Evolutionary conservation across 2,329 filamentous ascomycete species (phyloP).

Genomic region (Cordyceps militaris): DNA sequence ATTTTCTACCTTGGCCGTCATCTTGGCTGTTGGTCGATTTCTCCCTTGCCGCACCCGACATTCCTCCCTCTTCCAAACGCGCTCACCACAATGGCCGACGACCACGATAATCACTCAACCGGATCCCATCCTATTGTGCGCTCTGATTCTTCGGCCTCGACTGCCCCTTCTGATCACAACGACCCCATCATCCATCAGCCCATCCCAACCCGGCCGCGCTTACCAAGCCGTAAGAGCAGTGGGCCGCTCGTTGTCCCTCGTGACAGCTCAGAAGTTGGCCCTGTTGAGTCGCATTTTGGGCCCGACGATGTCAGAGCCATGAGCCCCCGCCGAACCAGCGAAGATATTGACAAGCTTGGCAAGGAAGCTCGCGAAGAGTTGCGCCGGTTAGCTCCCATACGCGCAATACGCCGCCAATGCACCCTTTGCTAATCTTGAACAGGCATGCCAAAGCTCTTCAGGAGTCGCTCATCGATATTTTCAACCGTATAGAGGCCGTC

Average conservation of each 20-base stretch:
- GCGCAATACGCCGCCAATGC: constrained; percentile 8
- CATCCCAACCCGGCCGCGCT: constrained; percentile 53
- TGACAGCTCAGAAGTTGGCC: constrained; percentile 65
- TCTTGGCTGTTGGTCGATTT: neutral
- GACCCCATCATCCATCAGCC: constrained; percentile 41
- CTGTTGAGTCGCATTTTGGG: constrained; percentile 68
- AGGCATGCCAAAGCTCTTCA: constrained; percentile 88
- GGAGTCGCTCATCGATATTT: constrained; percentile 79
- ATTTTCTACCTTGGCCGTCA: neutral
- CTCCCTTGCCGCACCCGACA: neutral
- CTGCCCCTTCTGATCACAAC: constrained; percentile 28
- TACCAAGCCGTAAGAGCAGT: constrained; percentile 70
- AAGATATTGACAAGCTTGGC: constrained; percentile 82
- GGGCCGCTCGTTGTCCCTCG: constrained; percentile 77
- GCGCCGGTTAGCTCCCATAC: constrained; percentile 39
- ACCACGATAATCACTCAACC: constrained; percentile 17
- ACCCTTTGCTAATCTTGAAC: constrained; percentile 4
- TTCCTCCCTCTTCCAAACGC: neutral
- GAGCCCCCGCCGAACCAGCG: constrained; percentile 85
- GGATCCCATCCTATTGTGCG: constrained; percentile 29
- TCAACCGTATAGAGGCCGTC: constrained; percentile 90
- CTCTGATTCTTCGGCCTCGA: constrained; percentile 30
- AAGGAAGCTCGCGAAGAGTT: constrained; percentile 68
- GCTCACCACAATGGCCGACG: constrained; percentile 17
- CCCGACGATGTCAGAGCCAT: constrained; percentile 87